Evolutionary conservation across 2,329 filamentous ascomycete genomes (phyloP).

Genomic region (Cladosporium sphaerospermum): DNA sequence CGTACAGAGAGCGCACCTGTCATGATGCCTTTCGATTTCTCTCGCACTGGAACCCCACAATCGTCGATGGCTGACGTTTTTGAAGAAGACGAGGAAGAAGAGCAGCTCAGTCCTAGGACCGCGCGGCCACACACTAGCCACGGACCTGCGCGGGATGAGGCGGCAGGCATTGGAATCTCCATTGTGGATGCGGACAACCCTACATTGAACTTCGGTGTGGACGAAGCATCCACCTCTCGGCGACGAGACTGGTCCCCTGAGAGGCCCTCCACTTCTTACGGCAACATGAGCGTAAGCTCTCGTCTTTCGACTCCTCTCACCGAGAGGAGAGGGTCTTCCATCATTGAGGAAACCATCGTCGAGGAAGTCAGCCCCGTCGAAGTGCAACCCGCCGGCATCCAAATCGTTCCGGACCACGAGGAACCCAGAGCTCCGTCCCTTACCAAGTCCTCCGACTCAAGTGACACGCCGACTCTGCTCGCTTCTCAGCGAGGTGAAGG

Average conservation of each 20-base stretch:
- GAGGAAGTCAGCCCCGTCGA: slow-evolving; percentile 36
- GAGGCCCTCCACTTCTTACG: slow-evolving; percentile 7
- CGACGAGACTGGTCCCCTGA: slow-evolving; percentile 20
- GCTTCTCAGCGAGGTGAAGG: slow-evolving; percentile 29
- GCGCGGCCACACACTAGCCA: slow-evolving; percentile 24
- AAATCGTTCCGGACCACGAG: slow-evolving; percentile 42
- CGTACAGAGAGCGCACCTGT: slow-evolving; percentile 76
- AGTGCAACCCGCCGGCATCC: slow-evolving; percentile 33
- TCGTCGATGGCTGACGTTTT: slow-evolving; percentile 82
- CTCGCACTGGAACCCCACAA: slow-evolving; percentile 29
- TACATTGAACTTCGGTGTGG: slow-evolving; percentile 8
- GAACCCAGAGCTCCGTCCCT: slow-evolving; percentile 44
- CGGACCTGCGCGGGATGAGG: slow-evolving; percentile 28
- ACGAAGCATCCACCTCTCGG: slow-evolving; percentile 10
- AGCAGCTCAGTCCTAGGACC: slow-evolving; percentile 1
- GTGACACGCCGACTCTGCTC: slow-evolving; percentile 33
- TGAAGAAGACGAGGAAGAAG: slow-evolving; percentile 70
- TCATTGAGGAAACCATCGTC: slow-evolving; percentile 31
- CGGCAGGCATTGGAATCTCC: slow-evolving; percentile 23
- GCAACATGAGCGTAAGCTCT: slow-evolving; percentile 12
- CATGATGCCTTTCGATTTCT: slow-evolving; percentile 63
- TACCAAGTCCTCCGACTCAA: slow-evolving; percentile 46
- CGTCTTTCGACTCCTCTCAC: slow-evolving; percentile 22
- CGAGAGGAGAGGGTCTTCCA: slow-evolving; percentile 25
- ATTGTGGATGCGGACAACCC: slow-evolving; percentile 25